phyloP scores from a whole-genome alignment of 371 early-diverging fungal genomes.

The Capillidium heterosporum region DNA sequence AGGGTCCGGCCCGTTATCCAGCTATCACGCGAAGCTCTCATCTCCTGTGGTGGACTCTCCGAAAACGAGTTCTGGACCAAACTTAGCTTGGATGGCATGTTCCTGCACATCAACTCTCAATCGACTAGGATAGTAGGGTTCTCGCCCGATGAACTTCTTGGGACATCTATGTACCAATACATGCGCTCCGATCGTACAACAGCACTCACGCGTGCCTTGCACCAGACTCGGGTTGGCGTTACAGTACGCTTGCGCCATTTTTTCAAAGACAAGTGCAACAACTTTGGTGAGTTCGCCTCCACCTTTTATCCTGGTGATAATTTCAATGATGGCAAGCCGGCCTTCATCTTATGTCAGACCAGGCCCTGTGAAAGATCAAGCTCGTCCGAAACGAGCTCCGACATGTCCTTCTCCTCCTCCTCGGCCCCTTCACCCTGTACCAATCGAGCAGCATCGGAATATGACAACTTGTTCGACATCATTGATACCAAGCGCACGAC shows the following conservation, averaged over 20 bases:
- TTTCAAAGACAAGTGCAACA: slow-evolving; percentile 5
- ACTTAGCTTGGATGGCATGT: slow-evolving; percentile 33
- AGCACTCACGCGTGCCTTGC: slow-evolving; percentile 22
- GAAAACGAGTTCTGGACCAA: slow-evolving; percentile 32
- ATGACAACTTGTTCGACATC: slow-evolving; percentile 22
- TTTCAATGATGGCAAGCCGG: neutral
- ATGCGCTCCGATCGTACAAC: slow-evolving; percentile 30
- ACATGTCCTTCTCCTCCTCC: slow-evolving; percentile 2
- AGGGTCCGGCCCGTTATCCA: slow-evolving; percentile 24
- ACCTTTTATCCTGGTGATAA: slow-evolving; percentile 4
- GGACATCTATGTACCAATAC: slow-evolving; percentile 29
- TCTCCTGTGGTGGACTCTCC: too few species aligned
- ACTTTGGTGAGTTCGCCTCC: neutral
- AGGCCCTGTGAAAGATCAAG: neutral
- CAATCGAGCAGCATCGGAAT: slow-evolving; percentile 7
- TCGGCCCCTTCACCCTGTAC: slow-evolving; percentile 8
- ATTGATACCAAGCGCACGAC: slow-evolving; percentile 20
- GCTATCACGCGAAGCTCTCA: slow-evolving; percentile 14
- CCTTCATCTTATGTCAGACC: slow-evolving; percentile 3
- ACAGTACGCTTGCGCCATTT: slow-evolving; percentile 20
- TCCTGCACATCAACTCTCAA: slow-evolving; percentile 23
- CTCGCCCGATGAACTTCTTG: slow-evolving; percentile 16
- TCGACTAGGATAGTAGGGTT: slow-evolving; percentile 19
- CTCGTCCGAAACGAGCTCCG: neutral
- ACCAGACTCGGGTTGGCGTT: slow-evolving; percentile 22